Evolutionary conservation across 106 monocot species (phyloP).

Genomic region (Dendrobium chrysotoxum): DNA sequence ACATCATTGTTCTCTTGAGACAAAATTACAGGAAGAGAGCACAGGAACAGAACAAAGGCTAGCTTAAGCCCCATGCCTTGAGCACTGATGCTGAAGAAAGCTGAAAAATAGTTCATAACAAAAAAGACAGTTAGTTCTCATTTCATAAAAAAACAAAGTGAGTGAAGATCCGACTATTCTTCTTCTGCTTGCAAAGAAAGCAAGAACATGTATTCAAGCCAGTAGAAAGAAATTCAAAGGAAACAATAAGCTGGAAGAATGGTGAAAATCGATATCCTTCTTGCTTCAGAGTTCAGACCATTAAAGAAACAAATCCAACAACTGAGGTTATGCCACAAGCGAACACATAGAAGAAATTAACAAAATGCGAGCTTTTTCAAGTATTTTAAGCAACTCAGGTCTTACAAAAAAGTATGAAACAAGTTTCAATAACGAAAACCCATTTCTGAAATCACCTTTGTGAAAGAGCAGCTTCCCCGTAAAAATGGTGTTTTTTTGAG

Average conservation of each 20-base stretch:
- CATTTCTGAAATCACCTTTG: not conserved
- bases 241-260: not conserved
- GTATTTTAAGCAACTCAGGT: not conserved
- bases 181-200: too few relatives aligned
- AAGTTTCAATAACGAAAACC: not conserved
- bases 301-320: too few relatives aligned
- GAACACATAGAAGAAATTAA: too few relatives aligned
- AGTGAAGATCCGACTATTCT: too few relatives aligned
- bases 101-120: not conserved
- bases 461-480: not conserved
- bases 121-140: too few relatives aligned
- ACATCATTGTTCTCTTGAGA: slow-evolving; percentile 26
- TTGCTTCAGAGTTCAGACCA: too few relatives aligned
- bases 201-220: too few relatives aligned
- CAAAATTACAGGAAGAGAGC: slow-evolving; percentile 22
- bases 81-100: not conserved
- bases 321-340: too few relatives aligned
- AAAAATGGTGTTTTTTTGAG: too few relatives aligned
- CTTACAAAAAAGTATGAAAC: not conserved
- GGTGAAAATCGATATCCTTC: not conserved
- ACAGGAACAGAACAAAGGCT: slow-evolving; percentile 37
- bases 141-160: too few relatives aligned
- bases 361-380: too few relatives aligned
- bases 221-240: not conserved
- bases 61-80: slow-evolving; percentile 33